Evolutionary conservation across 257 asterid species (phyloP).

Genomic region (Solanum appendiculatum): DNA sequence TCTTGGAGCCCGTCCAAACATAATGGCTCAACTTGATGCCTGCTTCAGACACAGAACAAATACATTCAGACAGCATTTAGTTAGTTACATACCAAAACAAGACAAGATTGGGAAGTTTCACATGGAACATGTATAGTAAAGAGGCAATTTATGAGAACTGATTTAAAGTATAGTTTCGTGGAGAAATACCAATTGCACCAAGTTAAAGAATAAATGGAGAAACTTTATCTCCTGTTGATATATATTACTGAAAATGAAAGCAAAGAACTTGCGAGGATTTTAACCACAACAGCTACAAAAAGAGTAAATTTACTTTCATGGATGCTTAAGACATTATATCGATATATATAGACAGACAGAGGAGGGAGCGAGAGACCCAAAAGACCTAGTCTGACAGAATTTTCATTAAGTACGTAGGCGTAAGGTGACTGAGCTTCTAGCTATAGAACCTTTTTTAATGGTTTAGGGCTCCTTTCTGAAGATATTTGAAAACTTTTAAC

Average conservation of each 20-base stretch:
- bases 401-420: background rate
- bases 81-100: background rate
- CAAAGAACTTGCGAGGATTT: background rate
- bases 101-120: background rate
- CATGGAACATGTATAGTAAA: background rate
- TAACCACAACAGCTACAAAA: background rate
- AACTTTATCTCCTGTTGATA: background rate
- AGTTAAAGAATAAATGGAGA: background rate
- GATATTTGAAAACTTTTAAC: background rate
- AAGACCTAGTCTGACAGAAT: background rate
- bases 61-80: background rate
- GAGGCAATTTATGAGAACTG: background rate
- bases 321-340: background rate
- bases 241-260: background rate
- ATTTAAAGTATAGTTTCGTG: background rate
- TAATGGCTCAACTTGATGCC: background rate
- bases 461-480: background rate
- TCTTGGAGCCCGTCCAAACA: slow-evolving; percentile 35
- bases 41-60: background rate
- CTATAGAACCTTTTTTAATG: background rate
- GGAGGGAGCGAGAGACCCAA: background rate
- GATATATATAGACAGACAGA: background rate
- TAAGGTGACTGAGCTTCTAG: background rate
- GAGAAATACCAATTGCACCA: background rate
- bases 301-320: background rate